Conservation (phyloP, 441 rosid species). For the Adansonia gregorii region DNA sequence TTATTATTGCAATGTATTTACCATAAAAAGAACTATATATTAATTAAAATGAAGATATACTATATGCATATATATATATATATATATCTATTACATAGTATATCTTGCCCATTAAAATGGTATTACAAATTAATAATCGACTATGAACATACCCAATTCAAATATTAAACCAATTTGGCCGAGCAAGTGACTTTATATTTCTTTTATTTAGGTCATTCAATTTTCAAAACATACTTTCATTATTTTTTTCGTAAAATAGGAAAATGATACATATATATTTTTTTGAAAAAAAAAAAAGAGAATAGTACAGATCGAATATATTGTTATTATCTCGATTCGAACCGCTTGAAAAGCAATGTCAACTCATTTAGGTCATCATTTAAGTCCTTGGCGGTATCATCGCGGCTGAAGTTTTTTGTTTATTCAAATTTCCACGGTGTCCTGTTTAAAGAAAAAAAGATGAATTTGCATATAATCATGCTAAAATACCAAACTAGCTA, state of each 20-base stretch:
- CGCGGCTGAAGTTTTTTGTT: conserved; percentile 14
- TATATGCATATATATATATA: no score
- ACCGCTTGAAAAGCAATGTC: neutral
- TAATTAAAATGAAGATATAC: no score
- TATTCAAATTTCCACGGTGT: conserved; percentile 30
- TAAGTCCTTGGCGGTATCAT: conserved; percentile 31
- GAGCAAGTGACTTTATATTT: neutral
- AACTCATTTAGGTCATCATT: conserved; percentile 9
- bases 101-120: no score
- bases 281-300: no score
- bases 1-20: no score
- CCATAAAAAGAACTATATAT: no score
- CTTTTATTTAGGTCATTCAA: neutral
- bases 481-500: neutral
- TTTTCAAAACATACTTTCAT: neutral
- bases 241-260: neutral
- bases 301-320: neutral
- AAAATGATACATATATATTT: neutral
- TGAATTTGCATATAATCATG: neutral
- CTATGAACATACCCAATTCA: neutral
- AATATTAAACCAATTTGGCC: neutral
- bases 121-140: no score
- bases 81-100: no score
- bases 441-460: neutral
- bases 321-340: neutral